Evolutionary conservation across 441 rosid genomes (phyloP), one percentile per base, ranked within the genome.

Genomic region (Lepidium campestre): DNA sequence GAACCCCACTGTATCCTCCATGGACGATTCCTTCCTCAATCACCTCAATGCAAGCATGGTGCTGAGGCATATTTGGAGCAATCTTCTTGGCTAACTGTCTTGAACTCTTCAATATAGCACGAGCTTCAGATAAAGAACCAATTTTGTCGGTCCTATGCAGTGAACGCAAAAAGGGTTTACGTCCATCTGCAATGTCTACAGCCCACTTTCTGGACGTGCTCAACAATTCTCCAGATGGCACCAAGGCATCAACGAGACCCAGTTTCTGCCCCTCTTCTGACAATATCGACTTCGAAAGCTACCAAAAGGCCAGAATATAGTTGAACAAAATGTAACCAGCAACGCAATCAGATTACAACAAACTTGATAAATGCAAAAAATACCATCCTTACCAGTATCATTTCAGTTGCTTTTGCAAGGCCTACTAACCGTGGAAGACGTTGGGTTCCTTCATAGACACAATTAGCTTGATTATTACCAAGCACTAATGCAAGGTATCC

Each of bases 361-460:
- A 53, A 37, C 36, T 53, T 53, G 18, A 23, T 25, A 52, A 59
- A 5, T 29, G 57, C 0, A 2, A 6, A 50, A 32, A 63, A 57
- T 0, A 1, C 17, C 42, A 69, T 67, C 39, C 61, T n/a, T 85
- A 93, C 99, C 90, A 87, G 84, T 83, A 93, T 85, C 81, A 93
- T 89, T 52, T 91, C 89, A 74, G 90, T 78, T 42, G 89, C 93
- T 80, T 91, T 93, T 57, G 96, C 41, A 62, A 93, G 85, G 45
- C 97, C 99, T 56, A 89, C 57, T 36, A 93, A 90, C 80, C 99
- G 91, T 53, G 99, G 99, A 67, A 93, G 97, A 59, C 96, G 96
- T 49, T 93, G 99, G 29, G 99, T 93, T 29, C 99, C 99, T 93
- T 75, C 71, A 65, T 58, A 65, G 71, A 74, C 44, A 63, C 35